Conservation (phyloP, 345 rosid genomes). For the Eucalyptus rudis region DNA sequence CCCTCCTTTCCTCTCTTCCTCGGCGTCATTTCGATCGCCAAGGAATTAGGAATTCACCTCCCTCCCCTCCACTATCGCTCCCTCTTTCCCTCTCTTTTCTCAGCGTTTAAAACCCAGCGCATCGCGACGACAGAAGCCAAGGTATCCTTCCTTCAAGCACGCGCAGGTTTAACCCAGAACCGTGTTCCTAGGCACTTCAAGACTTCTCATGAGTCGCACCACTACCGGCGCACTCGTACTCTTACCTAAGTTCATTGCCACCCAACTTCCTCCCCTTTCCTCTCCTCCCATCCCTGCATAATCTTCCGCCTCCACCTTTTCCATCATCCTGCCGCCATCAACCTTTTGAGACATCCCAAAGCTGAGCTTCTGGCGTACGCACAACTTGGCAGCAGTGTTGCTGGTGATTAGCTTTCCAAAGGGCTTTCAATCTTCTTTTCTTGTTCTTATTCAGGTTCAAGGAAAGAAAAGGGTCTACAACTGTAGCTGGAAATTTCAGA, state of each 20-base stretch:
- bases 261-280: not conserved
- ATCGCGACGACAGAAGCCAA: not conserved
- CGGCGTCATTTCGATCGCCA: not conserved
- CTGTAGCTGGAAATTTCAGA: not conserved
- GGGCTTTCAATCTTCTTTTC: not conserved
- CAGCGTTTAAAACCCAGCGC: not conserved
- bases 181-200: not conserved
- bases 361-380: not conserved
- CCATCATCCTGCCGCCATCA: not conserved
- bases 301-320: not conserved
- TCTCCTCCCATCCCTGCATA: not conserved
- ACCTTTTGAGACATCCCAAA: not conserved
- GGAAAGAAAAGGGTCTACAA: not conserved
- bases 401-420: not conserved
- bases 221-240: not conserved
- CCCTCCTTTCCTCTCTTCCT: not conserved
- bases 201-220: not conserved
- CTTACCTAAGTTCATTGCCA: not conserved
- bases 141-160: not conserved
- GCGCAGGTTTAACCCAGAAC: not conserved
- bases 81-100: too few relatives aligned
- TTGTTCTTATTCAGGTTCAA: not conserved
- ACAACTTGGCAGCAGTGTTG: not conserved
- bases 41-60: not conserved
- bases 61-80: too few relatives aligned